These are phyloP conservation scores for Podila horticola DNA, from an alignment of 192 early-diverging fungal species.

Conservation along the genomic window DNA sequence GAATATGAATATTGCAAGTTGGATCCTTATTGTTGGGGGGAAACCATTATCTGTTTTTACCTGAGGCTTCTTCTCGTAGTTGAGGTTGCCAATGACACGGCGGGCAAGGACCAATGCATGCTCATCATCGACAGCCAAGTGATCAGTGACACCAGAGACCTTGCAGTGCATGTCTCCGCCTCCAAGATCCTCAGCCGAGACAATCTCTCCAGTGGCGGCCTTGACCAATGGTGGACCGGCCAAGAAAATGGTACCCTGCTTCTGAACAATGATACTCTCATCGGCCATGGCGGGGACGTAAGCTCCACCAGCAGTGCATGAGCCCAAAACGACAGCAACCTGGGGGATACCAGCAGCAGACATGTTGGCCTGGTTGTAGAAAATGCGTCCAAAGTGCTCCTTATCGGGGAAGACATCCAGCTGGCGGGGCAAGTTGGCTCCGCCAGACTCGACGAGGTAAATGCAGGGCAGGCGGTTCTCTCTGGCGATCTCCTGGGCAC, in stretches of 20 bases:
- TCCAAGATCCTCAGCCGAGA: slow-evolving; percentile 93
- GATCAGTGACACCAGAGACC: slow-evolving; percentile 94
- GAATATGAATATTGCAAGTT: neutral
- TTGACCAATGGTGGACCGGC: slow-evolving; percentile 96
- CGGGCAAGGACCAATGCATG: slow-evolving; percentile 89
- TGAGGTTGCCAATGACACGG: slow-evolving; percentile 87
- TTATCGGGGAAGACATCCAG: slow-evolving; percentile 97
- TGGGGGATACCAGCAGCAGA: slow-evolving; percentile 88
- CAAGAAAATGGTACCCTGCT: slow-evolving; percentile 97
- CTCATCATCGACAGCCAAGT: slow-evolving; percentile 86
- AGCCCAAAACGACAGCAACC: slow-evolving; percentile 97
- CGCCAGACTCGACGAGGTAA: slow-evolving; percentile 94
- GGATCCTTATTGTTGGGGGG: neutral
- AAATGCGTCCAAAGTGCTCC: slow-evolving; percentile 94
- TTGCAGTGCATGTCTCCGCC: slow-evolving; percentile 96
- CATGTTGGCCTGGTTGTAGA: slow-evolving; percentile 92
- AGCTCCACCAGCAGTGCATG: slow-evolving; percentile 96
- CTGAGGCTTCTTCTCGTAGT: slow-evolving; percentile 75
- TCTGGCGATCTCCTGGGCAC: slow-evolving; percentile 95
- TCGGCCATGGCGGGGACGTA: slow-evolving; percentile 99
- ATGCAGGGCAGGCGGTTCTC: slow-evolving; percentile 96
- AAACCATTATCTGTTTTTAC: slow-evolving; percentile 39
- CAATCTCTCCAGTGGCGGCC: slow-evolving; percentile 95
- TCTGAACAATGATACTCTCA: slow-evolving; percentile 94
- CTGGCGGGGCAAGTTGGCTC: slow-evolving; percentile 94